phyloP scores from a whole-genome alignment of 2,329 filamentous ascomycete species.

The Talaromyces sp. region DNA sequence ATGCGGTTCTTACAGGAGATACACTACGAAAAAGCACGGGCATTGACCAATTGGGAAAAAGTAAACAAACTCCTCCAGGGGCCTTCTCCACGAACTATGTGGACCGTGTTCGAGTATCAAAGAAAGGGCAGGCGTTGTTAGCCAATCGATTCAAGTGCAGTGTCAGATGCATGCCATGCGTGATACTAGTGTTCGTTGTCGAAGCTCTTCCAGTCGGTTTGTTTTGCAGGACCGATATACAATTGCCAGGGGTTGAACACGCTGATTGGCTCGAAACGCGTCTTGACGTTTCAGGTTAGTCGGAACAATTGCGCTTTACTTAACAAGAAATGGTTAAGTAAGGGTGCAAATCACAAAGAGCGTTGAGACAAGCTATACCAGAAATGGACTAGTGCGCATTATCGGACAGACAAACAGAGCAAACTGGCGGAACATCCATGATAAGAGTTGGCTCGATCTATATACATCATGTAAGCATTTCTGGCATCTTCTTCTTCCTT shows the following conservation, averaged over 20 bases:
- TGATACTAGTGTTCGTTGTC: neutral
- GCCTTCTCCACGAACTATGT: neutral
- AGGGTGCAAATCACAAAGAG: neutral
- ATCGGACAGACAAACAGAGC: neutral
- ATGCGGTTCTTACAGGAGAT: neutral
- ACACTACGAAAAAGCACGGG: slow-evolving; percentile 4
- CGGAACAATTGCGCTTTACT: neutral
- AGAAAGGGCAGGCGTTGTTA: neutral
- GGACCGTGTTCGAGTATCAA: neutral
- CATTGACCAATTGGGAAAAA: slow-evolving; percentile 13
- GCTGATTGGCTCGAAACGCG: slow-evolving; percentile 8
- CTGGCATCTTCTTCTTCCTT: neutral
- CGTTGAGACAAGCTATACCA: neutral
- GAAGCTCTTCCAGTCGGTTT: neutral
- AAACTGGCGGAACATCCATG: neutral
- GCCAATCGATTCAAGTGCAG: neutral
- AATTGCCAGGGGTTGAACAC: neutral
- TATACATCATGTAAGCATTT: neutral
- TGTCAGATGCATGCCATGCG: neutral
- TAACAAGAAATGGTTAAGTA: neutral
- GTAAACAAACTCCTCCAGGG: neutral
- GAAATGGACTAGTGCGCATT: neutral
- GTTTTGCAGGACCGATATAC: neutral
- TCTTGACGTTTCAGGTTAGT: slow-evolving; percentile 5
- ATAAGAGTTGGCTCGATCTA: neutral